phyloP scores from a whole-genome alignment of 2,329 filamentous ascomycete genomes.

The Alternaria ventricosa region DNA sequence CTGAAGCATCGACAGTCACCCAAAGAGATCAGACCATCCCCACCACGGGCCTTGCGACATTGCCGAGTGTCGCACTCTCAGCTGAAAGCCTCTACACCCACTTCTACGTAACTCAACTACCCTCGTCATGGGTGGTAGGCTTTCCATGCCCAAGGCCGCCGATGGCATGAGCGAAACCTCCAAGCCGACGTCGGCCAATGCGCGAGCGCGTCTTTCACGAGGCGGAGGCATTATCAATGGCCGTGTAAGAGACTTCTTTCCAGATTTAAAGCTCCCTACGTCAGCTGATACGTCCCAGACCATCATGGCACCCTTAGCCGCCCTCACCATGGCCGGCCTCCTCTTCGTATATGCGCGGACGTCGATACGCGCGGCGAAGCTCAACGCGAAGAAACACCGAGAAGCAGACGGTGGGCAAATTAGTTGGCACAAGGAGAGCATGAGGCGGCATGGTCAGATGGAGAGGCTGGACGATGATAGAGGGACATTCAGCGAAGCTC shows the following conservation, averaged over 20 bases:
- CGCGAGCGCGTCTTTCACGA: constrained; percentile 38
- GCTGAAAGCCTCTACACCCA: neutral
- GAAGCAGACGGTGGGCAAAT: constrained; percentile 64
- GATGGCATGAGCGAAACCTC: constrained; percentile 53
- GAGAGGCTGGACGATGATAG: constrained; percentile 52
- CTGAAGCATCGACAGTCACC: neutral
- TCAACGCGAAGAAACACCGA: constrained; percentile 66
- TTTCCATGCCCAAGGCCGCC: constrained; percentile 53
- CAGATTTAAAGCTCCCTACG: neutral
- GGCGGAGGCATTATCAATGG: constrained; percentile 46
- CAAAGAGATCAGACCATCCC: constrained; percentile 10
- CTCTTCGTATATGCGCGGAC: constrained; percentile 68
- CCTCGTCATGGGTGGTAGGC: constrained; percentile 53
- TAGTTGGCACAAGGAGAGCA: constrained; percentile 61
- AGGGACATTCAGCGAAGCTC: constrained; percentile 41
- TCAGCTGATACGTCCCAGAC: constrained; percentile 48
- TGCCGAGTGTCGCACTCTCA: neutral
- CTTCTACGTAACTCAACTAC: no score
- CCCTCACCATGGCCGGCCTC: constrained; percentile 66
- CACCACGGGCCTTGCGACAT: neutral
- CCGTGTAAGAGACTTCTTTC: constrained; percentile 27
- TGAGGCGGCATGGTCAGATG: constrained; percentile 59
- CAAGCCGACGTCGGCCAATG: constrained; percentile 42
- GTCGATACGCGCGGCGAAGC: constrained; percentile 70
- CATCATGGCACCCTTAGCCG: constrained; percentile 66